These are phyloP conservation scores for Chiua virens DNA, from an alignment of 768 basidiomycete genomes.

Conservation along the genomic window DNA sequence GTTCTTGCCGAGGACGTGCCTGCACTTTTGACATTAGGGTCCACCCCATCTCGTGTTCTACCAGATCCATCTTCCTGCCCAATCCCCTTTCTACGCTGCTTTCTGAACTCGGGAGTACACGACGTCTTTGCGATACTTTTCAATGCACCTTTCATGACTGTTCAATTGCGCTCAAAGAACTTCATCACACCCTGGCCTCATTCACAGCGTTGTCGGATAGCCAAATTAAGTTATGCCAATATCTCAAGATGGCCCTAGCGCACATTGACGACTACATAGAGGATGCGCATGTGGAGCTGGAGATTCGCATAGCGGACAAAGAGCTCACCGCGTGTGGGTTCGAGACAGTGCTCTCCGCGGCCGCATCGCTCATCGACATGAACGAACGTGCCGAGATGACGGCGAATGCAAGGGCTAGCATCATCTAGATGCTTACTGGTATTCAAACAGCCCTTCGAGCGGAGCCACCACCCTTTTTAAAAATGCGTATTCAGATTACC, in stretches of 20 bases:
- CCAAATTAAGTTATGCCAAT: constrained; percentile 4
- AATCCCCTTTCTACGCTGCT: constrained; percentile 39
- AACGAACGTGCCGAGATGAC: constrained; percentile 40
- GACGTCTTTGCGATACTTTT: constrained; percentile 57
- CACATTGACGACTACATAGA: constrained; percentile 74
- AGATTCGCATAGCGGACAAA: constrained; percentile 76
- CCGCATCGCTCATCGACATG: constrained; percentile 40
- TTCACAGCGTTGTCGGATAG: not conserved
- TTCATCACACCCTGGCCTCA: constrained; percentile 37
- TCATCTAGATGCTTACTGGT: too few relatives aligned
- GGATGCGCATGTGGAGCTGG: constrained; percentile 79
- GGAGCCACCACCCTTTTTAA: too few relatives aligned
- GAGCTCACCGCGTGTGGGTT: constrained; percentile 63
- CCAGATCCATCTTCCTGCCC: not conserved
- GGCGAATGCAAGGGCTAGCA: constrained; percentile 47
- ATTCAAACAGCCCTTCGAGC: too few relatives aligned
- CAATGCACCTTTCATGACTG: constrained; percentile 70
- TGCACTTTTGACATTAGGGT: not conserved
- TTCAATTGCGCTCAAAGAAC: constrained; percentile 60
- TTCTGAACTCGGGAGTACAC: constrained; percentile 41
- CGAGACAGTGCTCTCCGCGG: constrained; percentile 62
- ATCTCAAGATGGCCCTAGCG: constrained; percentile 53
- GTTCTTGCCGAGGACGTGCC: not conserved
- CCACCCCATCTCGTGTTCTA: not conserved
- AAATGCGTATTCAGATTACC: too few relatives aligned